These are phyloP conservation scores for Monosporozyma unispora DNA, from an alignment of 805 yeast species.

Conservation along the genomic window DNA sequence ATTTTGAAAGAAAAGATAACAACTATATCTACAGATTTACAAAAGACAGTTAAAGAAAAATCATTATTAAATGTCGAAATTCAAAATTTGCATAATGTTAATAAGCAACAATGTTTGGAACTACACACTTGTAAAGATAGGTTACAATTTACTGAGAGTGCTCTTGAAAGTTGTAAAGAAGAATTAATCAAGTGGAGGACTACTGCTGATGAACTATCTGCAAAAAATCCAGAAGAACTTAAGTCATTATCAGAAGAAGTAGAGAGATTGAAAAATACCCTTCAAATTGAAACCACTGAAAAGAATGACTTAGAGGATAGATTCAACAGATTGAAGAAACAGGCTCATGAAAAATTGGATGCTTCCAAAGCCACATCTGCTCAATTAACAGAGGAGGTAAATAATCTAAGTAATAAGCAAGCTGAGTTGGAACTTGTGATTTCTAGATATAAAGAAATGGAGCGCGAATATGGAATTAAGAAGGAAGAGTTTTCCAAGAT, in stretches of 20 bases:
- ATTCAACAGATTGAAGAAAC: slow-evolving; percentile 26
- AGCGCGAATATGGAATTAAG: slow-evolving; percentile 4
- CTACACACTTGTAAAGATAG: background rate
- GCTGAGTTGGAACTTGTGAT: slow-evolving; percentile 27
- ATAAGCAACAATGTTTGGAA: background rate
- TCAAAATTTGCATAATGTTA: background rate
- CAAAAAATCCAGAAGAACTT: slow-evolving; percentile 10
- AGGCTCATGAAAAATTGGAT: slow-evolving; percentile 30
- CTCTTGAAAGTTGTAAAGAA: slow-evolving; percentile 6
- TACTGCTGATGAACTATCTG: slow-evolving; percentile 9
- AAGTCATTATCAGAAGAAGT: slow-evolving; percentile 18
- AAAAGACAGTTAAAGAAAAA: background rate
- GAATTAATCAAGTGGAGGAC: slow-evolving; percentile 15
- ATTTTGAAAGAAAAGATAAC: slow-evolving; percentile 4
- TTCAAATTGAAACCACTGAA: slow-evolving; percentile 15
- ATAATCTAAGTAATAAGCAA: slow-evolving; percentile 27
- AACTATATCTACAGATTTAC: background rate
- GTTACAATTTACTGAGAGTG: slow-evolving; percentile 7
- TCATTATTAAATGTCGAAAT: background rate
- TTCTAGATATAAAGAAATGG: slow-evolving; percentile 2
- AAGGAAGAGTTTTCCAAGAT: slow-evolving; percentile 2
- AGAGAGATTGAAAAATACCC: slow-evolving; percentile 16
- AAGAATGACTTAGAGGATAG: slow-evolving; percentile 30
- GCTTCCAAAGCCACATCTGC: slow-evolving; percentile 28
- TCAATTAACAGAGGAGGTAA: slow-evolving; percentile 32